Conservation (phyloP, 257 asterid species). For the Gentiana macrophylla region DNA sequence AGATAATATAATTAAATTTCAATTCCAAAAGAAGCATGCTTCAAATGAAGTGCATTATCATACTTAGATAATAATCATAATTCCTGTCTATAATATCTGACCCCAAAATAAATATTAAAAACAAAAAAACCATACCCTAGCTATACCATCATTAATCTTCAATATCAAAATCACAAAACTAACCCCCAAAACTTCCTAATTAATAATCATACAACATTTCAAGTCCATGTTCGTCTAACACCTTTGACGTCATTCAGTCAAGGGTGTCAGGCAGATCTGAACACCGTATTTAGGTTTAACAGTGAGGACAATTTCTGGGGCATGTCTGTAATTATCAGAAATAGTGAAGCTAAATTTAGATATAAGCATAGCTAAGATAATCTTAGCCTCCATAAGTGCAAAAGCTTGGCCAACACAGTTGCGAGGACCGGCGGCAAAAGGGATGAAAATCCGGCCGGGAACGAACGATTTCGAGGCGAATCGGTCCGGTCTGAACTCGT, state of each 20-base stretch:
- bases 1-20: no score
- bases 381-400: slow-evolving; percentile 93
- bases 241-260: slow-evolving; percentile 10
- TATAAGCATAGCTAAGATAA: slow-evolving; percentile 77
- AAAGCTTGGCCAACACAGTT: slow-evolving; percentile 85
- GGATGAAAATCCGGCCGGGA: slow-evolving; percentile 62
- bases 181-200: no score
- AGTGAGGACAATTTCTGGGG: slow-evolving; percentile 64
- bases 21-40: no score
- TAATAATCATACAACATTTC: no score
- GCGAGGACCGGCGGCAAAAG: slow-evolving; percentile 89
- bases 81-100: no score
- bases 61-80: no score
- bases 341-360: slow-evolving; percentile 55
- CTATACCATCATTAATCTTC: no score
- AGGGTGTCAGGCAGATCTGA: slow-evolving; percentile 54
- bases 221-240: no score
- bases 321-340: slow-evolving; percentile 75
- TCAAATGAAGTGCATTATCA: no score
- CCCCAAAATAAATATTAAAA: no score
- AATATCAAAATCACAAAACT: no score
- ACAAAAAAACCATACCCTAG: no score
- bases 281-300: slow-evolving; percentile 90
- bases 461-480: slow-evolving; percentile 36
- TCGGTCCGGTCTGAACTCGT: slow-evolving; percentile 69